Conservation (phyloP, 257 asterid genomes). For the Anisodus acutangulus region DNA sequence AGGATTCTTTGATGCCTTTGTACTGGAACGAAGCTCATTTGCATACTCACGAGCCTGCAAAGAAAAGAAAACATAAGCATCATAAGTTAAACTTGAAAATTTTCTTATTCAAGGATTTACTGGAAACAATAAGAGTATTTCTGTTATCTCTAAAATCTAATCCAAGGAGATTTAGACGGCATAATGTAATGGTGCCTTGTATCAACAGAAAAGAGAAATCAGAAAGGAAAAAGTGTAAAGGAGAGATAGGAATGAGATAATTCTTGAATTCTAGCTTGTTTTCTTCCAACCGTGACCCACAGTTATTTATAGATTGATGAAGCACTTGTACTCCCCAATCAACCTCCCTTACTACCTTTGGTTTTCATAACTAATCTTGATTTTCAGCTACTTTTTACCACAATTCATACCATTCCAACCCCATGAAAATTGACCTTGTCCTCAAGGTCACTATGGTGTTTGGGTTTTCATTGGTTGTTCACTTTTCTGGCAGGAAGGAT, state of each 20-base stretch:
- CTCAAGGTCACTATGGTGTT: constrained; percentile 20
- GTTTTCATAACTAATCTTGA: neutral
- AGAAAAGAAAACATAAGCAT: constrained; percentile 32
- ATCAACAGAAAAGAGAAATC: neutral
- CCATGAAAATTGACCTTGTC: neutral
- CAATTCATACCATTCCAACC: neutral
- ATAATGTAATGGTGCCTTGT: neutral
- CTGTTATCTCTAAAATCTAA: neutral
- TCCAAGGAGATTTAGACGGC: neutral
- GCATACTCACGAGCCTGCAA: constrained; percentile 97
- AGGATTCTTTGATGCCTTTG: constrained; percentile 75
- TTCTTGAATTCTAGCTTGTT: neutral
- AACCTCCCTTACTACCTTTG: neutral
- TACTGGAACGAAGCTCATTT: constrained; percentile 92
- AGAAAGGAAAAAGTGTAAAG: neutral
- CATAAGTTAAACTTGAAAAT: neutral
- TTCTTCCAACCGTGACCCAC: neutral
- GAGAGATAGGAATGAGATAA: neutral
- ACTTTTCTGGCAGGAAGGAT: neutral
- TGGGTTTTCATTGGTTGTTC: neutral
- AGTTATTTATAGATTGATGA: constrained; percentile 4
- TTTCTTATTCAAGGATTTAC: constrained; percentile 1
- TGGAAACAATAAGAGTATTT: neutral
- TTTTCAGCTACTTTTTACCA: neutral
- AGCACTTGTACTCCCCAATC: constrained; percentile 4